Evolutionary conservation across 495 filamentous ascomycete genomes (phyloP).

Genomic region (Tuber melanosporum): DNA sequence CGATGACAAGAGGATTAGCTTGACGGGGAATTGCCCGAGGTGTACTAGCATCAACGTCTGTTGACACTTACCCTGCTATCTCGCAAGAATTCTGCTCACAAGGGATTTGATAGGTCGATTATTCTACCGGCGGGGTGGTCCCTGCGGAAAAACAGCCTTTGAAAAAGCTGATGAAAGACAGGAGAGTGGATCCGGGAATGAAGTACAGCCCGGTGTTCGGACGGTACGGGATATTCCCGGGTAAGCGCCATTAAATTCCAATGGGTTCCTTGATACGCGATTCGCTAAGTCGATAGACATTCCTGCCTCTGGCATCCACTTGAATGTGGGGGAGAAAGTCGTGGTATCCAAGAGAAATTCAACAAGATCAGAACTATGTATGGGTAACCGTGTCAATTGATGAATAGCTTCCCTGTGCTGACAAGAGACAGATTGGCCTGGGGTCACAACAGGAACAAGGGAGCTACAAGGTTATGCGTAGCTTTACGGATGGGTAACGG

Average conservation of each 20-base stretch:
- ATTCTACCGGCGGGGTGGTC: conserved; percentile 15
- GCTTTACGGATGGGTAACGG: neutral
- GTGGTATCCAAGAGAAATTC: conserved; percentile 21
- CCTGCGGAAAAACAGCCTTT: conserved; percentile 39
- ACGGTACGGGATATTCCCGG: conserved; percentile 28
- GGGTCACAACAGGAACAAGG: conserved; percentile 19
- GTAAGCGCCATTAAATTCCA: neutral
- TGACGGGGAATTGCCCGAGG: conserved; percentile 75
- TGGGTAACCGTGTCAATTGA: neutral
- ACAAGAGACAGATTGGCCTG: conserved; percentile 24
- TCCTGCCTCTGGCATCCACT: conserved; percentile 2
- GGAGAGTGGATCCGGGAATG: conserved; percentile 29
- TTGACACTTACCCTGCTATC: neutral
- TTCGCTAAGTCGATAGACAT: neutral
- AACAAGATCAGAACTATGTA: conserved; percentile 32
- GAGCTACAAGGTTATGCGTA: neutral
- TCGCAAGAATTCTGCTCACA: neutral
- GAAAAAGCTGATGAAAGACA: conserved; percentile 48
- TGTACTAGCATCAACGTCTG: conserved; percentile 48
- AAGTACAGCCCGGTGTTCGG: conserved; percentile 36
- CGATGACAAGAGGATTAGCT: conserved; percentile 46
- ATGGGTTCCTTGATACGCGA: neutral
- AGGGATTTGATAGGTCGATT: conserved; percentile 13
- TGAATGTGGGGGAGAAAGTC: conserved; percentile 33
- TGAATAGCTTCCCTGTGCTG: neutral